Base-by-base conservation (phyloP, 129 eudicot species). In the Pulicaria dysenterica region DNA sequence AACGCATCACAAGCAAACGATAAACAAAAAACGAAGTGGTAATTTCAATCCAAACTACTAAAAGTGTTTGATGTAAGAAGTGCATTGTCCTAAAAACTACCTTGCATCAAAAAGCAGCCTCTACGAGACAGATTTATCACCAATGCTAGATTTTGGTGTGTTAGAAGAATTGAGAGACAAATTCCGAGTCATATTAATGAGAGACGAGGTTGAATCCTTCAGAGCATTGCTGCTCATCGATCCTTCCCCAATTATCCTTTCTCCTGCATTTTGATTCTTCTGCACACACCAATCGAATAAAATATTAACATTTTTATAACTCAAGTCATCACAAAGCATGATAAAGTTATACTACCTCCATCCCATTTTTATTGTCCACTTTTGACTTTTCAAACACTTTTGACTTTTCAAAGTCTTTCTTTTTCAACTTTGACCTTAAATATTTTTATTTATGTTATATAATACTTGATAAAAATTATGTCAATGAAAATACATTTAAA, bases 151-250 rank as follows among this genome's bases (percentile, higher is more conserved):
- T 15, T 76, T 59, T 19, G 75, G 39, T 34, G 86, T 53, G 44
- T 72, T 75, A 7, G 31, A 65, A 39, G 86, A 65, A 73, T 67
- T 74, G 49, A 91, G 74, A 3, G 92, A 82, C 31, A 91, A 80
- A 47, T 85, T 85, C 45, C 82, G 84, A 13, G 97, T 85, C 40
- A 75, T 83, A 61, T 74, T 54, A 14, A 85, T 56, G 24, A 91
- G 78, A 14, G 91, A 66, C 2, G 89, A 19, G 1, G 79, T 56
- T 2, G 85, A 10, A 68, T 85, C 91, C 11, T 79, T 40, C 12
- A n/a, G 44, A 7, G 68, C 67, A 50, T 83, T 69, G 36, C 4
- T 34, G 38, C 60, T 17, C 59, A 58, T n/a, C 7, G 77, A 69
- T n/a, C 72, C 75, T 76, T 74, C 86, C 19, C 75, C 82, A 11